Base-by-base conservation (phyloP, 305 asterid species). In the Euphrasia arctica region DNA sequence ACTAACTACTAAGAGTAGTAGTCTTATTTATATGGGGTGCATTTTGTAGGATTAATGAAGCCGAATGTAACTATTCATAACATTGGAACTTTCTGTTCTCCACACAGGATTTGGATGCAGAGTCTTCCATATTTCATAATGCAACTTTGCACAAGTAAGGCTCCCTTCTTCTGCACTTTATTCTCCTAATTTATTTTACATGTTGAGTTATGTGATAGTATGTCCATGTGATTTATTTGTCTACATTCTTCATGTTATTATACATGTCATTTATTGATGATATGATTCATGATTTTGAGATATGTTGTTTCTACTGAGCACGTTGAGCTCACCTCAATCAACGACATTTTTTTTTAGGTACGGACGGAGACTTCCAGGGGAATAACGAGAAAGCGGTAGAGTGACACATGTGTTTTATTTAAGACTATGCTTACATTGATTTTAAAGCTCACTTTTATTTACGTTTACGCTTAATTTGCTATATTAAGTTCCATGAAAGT, bases 51-150 rank as follows among this genome's bases (percentile, higher is more conserved):
- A 73, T 69, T 50, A 32, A 27, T 61, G 67, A 36, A 13, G 58
- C 55, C 67, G 5, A 28, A 25, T 58, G 47, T 65, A 60, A 66
- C 69, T 41, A 62, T 51, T 62, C 31, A 58, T 72, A 65, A 51
- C 63, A 56, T 15, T 64, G 66, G 62, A 64, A 63, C 59, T 65
- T 72, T 70, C 59, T 72, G 65, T 63, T 62, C 66, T 79, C 66
- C 42, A 25, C 64, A 14, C 85, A 87, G 97, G 98, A 91, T 75
- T 96, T 87, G 41, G 98, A 91, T 87, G 98, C 98, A 41, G 96
- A 89, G 79, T 86, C 75, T 73, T 80, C 96, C 71, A 89, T 79
- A 78, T 91, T 91, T 78, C 95, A 85, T 79, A 89, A 91, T 79
- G 98, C 98, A 61, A 83, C 83, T 68, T 73, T 91, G 76, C 84